phyloP scores from a whole-genome alignment of 2,329 filamentous ascomycete genomes.

The Beauveria asiatica region DNA sequence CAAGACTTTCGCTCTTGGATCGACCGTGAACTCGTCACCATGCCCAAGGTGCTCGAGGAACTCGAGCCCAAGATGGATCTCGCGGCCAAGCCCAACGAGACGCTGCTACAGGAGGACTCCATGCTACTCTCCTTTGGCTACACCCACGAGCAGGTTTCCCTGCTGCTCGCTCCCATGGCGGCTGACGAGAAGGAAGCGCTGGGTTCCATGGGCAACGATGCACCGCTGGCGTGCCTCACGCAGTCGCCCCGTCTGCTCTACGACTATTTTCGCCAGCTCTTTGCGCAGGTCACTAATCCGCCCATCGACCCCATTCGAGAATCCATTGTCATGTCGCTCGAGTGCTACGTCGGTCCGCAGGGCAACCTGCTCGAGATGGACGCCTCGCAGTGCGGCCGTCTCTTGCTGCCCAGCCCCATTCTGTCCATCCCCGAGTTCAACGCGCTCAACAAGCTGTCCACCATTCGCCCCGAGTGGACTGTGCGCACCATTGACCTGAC shows the following conservation, averaged over 20 bases:
- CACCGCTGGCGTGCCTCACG: slow-evolving; percentile 84
- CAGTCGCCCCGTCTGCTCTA: slow-evolving; percentile 80
- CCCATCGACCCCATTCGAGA: slow-evolving; percentile 96
- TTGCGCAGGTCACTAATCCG: slow-evolving; percentile 95
- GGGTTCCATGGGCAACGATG: slow-evolving; percentile 97
- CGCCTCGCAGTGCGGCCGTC: slow-evolving; percentile 73
- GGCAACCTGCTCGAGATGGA: slow-evolving; percentile 95
- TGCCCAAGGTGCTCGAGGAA: slow-evolving; percentile 64
- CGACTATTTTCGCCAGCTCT: slow-evolving; percentile 96
- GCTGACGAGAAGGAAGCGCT: slow-evolving; percentile 95
- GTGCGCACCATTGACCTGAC: slow-evolving; percentile 89
- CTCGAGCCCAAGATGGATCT: slow-evolving; percentile 55
- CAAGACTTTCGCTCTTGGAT: slow-evolving; percentile 86
- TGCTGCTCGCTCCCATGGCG: slow-evolving; percentile 90
- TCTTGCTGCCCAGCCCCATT: slow-evolving; percentile 81
- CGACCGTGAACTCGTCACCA: slow-evolving; percentile 72
- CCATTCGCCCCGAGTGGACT: slow-evolving; percentile 69
- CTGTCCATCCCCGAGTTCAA: slow-evolving; percentile 88
- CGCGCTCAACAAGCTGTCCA: slow-evolving; percentile 67
- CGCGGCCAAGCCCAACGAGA: slow-evolving; percentile 56
- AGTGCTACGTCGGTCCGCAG: slow-evolving; percentile 93
- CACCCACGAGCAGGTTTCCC: slow-evolving; percentile 87
- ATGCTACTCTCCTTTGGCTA: slow-evolving; percentile 84
- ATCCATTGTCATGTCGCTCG: slow-evolving; percentile 95
- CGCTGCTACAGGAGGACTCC: slow-evolving; percentile 73